Percentiles rank a stretch among this genome's conserved stretches.
Conservation (phyloP, 2,329 filamentous ascomycete genomes). For the Aaosphaeria arxii region DNA sequence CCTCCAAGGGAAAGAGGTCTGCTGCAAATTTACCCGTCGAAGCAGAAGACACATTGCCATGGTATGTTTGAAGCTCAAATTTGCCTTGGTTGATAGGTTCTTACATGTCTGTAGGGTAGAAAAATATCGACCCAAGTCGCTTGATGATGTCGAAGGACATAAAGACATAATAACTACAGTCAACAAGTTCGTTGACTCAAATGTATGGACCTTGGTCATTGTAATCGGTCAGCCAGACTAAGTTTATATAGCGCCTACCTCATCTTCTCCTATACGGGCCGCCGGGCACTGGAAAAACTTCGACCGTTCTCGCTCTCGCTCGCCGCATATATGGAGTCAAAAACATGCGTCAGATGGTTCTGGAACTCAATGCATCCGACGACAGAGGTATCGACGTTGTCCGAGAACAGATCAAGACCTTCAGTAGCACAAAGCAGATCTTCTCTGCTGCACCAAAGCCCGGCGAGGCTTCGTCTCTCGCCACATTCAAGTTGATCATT, state of each 20-base stretch:
- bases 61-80: slow-evolving; percentile 52
- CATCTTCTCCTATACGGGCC: slow-evolving; percentile 96
- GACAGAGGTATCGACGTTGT: slow-evolving; percentile 98
- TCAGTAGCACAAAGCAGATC: slow-evolving; percentile 96
- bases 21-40: slow-evolving; percentile 91
- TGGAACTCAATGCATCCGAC: slow-evolving; percentile 96
- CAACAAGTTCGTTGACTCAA: slow-evolving; percentile 94
- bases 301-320: slow-evolving; percentile 89
- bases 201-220: slow-evolving; percentile 51
- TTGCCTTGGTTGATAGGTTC: not conserved
- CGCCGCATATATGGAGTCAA: slow-evolving; percentile 86
- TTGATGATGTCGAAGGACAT: slow-evolving; percentile 92
- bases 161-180: slow-evolving; percentile 97
- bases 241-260: slow-evolving; percentile 63
- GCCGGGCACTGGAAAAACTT: slow-evolving; percentile 95
- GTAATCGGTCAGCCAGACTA: slow-evolving; percentile 3
- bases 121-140: slow-evolving; percentile 86
- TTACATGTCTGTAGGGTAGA: slow-evolving; percentile 66
- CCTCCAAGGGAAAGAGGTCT: slow-evolving; percentile 84
- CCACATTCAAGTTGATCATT: slow-evolving; percentile 91
- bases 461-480: slow-evolving; percentile 52
- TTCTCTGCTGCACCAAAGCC: slow-evolving; percentile 64
- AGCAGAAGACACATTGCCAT: slow-evolving; percentile 89
- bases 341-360: slow-evolving; percentile 97
- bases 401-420: slow-evolving; percentile 96